Percentiles rank a stretch among this genome's conserved stretches.
Evolutionary conservation across 1,284 basidiomycete species (phyloP).

Genomic region (Pseudozyma sp.): DNA sequence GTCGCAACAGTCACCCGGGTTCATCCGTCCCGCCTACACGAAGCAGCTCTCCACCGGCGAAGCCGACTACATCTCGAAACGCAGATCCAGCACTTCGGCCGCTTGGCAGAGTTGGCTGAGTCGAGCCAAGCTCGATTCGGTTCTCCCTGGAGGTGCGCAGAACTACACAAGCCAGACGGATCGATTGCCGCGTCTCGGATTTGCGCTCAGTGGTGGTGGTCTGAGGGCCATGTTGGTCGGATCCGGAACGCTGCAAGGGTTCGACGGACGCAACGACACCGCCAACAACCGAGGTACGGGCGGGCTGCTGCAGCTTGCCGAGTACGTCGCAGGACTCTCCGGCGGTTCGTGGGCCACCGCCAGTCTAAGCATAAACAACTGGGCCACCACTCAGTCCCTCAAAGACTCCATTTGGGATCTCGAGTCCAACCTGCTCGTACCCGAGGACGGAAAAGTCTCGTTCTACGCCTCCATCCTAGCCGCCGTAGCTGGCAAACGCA

Average conservation of each 20-base stretch:
- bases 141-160: constrained; percentile 52
- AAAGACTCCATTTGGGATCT: constrained; percentile 69
- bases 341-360: constrained; percentile 66
- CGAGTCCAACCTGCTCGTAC: constrained; percentile 70
- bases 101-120: constrained; percentile 60
- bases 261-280: constrained; percentile 63
- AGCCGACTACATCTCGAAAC: constrained; percentile 50
- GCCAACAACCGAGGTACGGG: constrained; percentile 60
- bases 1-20: constrained; percentile 45
- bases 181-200: constrained; percentile 68
- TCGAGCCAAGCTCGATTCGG: constrained; percentile 38
- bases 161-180: constrained; percentile 50
- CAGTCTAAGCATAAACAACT: constrained; percentile 60
- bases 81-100: constrained; percentile 23
- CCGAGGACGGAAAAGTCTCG: constrained; percentile 67
- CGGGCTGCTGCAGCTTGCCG: constrained; percentile 64
- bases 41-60: constrained; percentile 50
- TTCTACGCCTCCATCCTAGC: constrained; percentile 69
- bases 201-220: constrained; percentile 71
- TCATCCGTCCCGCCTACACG: constrained; percentile 53
- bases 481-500: constrained; percentile 56
- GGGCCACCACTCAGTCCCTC: constrained; percentile 58
- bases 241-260: constrained; percentile 54
- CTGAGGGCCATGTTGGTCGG: constrained; percentile 71
- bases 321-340: constrained; percentile 63